phyloP scores from a whole-genome alignment of 345 rosid species.

The Gossypium thurberi region DNA sequence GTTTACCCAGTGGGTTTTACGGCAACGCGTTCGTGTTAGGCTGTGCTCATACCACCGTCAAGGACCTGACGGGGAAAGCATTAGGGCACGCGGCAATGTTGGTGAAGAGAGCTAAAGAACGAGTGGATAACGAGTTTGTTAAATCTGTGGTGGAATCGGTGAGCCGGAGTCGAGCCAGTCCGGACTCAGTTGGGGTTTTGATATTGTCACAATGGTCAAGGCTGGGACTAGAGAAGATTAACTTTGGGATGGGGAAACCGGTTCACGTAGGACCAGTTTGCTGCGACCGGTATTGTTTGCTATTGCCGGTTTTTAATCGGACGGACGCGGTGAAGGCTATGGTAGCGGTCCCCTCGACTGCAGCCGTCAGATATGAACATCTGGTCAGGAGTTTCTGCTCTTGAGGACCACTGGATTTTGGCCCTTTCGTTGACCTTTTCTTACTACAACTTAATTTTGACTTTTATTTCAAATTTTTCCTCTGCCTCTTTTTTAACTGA shows the following conservation, averaged over 20 bases:
- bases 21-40: conserved; percentile 86
- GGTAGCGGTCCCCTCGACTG: conserved; percentile 70
- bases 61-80: conserved; percentile 53
- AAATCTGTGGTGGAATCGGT: conserved; percentile 53
- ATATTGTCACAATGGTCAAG: conserved; percentile 85
- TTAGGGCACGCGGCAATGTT: conserved; percentile 49
- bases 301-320: conserved; percentile 52
- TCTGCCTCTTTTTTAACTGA: neutral
- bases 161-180: conserved; percentile 43
- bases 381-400: conserved; percentile 31
- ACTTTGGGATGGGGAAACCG: conserved; percentile 73
- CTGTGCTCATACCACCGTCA: conserved; percentile 53
- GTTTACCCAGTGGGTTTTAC: conserved; percentile 64
- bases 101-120: conserved; percentile 60
- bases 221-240: conserved; percentile 68
- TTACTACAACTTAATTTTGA: neutral
- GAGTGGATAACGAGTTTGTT: conserved; percentile 49
- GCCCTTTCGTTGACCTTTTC: conserved; percentile 7
- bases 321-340: conserved; percentile 57
- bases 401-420: conserved; percentile 9
- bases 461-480: neutral
- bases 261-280: conserved; percentile 63
- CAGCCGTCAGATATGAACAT: conserved; percentile 47
- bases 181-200: conserved; percentile 68
- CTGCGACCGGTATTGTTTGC: conserved; percentile 64